These are phyloP conservation scores for Lignosus rhinocerotis DNA, from an alignment of 1,284 basidiomycete genomes.

Conservation along the genomic window DNA sequence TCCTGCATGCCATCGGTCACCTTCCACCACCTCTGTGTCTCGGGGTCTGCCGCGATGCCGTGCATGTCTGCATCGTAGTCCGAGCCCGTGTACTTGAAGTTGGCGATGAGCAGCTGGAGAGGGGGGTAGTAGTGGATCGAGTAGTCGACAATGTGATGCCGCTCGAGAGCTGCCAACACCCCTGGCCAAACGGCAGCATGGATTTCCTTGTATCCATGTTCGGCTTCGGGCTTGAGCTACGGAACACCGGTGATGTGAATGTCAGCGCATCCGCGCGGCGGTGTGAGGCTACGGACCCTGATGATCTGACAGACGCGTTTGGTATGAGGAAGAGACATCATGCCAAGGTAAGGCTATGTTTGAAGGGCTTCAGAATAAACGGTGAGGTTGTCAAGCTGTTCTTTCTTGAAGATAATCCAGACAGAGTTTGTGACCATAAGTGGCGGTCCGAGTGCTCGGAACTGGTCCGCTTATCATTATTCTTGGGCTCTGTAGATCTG, in stretches of 20 bases:
- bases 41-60: constrained; percentile 60
- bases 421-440: constrained; percentile 15
- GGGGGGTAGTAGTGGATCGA: constrained; percentile 72
- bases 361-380: not conserved
- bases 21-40: constrained; percentile 77
- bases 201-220: constrained; percentile 68
- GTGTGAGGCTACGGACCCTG: constrained; percentile 41
- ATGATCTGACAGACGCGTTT: constrained; percentile 77
- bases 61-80: constrained; percentile 72
- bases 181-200: constrained; percentile 73
- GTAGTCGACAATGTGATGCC: constrained; percentile 75
- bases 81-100: constrained; percentile 62
- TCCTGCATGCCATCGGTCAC: constrained; percentile 80
- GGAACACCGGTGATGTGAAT: not conserved
- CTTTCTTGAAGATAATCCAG: not conserved
- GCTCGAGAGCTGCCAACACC: constrained; percentile 65
- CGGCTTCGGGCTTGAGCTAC: constrained; percentile 62
- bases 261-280: not conserved
- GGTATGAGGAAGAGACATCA: constrained; percentile 40
- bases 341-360: not conserved
- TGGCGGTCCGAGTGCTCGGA: constrained; percentile 17
- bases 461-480: not conserved
- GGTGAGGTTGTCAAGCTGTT: not conserved
- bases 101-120: constrained; percentile 67
- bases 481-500: not conserved